Evolutionary conservation across 164 flowering plant species (phyloP), one percentile per base, ranked within the genome.

Genomic region (Buxus sempervirens): DNA sequence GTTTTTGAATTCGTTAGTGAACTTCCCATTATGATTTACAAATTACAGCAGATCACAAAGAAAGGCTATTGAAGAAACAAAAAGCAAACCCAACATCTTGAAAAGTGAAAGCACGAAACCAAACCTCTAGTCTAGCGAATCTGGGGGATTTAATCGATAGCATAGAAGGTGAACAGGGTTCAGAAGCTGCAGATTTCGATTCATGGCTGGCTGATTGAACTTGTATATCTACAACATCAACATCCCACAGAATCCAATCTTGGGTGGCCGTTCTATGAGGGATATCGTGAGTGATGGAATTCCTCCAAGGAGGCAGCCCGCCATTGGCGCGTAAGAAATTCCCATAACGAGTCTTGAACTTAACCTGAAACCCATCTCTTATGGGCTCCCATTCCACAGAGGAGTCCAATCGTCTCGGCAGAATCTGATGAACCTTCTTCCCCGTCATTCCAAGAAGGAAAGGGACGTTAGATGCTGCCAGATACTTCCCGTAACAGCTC

Each of bases 231-330:
- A 77, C 68, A 56, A 76, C 45, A 24, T 81, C 83, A 21, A 83
- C 76, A 9, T 83, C 81, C 90, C 90, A 86, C n/a, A 84, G 62
- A 14, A 83, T 67, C 90, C 90, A 84, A 54, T 78, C 83, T 60
- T 79, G 78, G 0, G 82, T 77, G 1, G 74, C 22, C 0, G 82
- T 80, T 49, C 84, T 58, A 59, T 81, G 84, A 24, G 88, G 90
- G 4, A 81, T 74, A 42, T 86, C 90, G 53, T 86, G 90, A 0
- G 88, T 86, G 16, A 86, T 54, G 0, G 85, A 77, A 65, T 86
- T 86, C 28, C 90, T 71, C 85, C 88, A 81, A 0, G 90, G 90
- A 5, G 88, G 90, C 18, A 83, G 9, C 3, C 90, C 88, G 0
- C 86, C 87, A 56, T 86, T 86, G 0, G 83, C 88, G 0, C 88